These are phyloP conservation scores for Agrocybe praecox DNA, from an alignment of 768 basidiomycete species.

Conservation along the genomic window DNA sequence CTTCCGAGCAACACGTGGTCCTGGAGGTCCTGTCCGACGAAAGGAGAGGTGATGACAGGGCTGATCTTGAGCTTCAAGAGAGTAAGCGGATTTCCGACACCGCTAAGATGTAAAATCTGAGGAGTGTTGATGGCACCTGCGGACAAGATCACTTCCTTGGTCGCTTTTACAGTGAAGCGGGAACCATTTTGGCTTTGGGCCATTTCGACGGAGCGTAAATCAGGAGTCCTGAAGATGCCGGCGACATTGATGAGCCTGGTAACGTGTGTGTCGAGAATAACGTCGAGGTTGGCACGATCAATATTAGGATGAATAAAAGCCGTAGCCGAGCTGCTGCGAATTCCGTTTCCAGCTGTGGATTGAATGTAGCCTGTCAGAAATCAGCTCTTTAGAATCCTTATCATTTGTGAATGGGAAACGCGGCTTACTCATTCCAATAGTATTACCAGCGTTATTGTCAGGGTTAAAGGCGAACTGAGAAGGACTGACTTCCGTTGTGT, in stretches of 20 bases:
- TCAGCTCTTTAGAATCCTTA: background rate
- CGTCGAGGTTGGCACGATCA: slow-evolving; percentile 2
- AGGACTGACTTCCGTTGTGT: slow-evolving; percentile 32
- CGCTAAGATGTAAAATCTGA: background rate
- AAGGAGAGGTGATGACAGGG: background rate
- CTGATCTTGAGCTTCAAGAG: background rate
- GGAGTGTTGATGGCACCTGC: background rate
- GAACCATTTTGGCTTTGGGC: background rate
- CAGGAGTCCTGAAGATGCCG: background rate
- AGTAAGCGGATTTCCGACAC: background rate
- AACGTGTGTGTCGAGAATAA: slow-evolving; percentile 16
- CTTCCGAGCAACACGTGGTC: background rate
- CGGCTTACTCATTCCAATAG: background rate
- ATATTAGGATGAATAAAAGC: slow-evolving; percentile 1
- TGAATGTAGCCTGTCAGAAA: slow-evolving; percentile 7
- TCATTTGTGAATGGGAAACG: background rate
- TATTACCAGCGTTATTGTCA: background rate
- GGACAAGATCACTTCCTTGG: background rate
- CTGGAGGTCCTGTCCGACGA: background rate
- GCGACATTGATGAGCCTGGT: slow-evolving; percentile 9
- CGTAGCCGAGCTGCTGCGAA: slow-evolving; percentile 8
- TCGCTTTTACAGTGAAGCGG: background rate
- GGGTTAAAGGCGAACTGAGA: slow-evolving; percentile 25
- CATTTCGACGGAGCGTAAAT: background rate
- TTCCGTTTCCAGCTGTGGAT: background rate